Evolutionary conservation across 2,329 filamentous ascomycete genomes (phyloP).

Genomic region (Exophiala dermatitidis): DNA sequence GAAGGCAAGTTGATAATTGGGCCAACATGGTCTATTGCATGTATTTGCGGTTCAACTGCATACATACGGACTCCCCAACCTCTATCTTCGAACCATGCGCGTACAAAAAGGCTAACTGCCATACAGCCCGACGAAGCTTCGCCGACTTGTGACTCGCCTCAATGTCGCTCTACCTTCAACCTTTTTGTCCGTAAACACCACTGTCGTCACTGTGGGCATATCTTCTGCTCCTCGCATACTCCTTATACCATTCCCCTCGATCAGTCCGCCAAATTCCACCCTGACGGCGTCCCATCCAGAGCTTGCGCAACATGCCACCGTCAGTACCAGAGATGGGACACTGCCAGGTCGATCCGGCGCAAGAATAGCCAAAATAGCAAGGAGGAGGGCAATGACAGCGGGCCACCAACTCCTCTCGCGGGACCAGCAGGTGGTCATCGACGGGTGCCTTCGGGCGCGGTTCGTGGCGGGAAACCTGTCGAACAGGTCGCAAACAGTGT

Average conservation of each 20-base stretch:
- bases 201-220: constrained; percentile 59
- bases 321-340: constrained; percentile 53
- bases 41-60: not conserved
- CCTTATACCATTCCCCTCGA: constrained; percentile 53
- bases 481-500: constrained; percentile 49
- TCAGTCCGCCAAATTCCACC: constrained; percentile 58
- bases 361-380: constrained; percentile 43
- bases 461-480: constrained; percentile 29
- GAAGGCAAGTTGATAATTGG: constrained; percentile 47
- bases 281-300: constrained; percentile 48
- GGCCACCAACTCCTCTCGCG: constrained; percentile 20
- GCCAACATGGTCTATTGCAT: not conserved
- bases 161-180: constrained; percentile 53
- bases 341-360: constrained; percentile 40
- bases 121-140: constrained; percentile 52
- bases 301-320: constrained; percentile 56
- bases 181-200: constrained; percentile 59
- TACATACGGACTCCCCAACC: not conserved
- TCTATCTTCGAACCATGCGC: constrained; percentile 5
- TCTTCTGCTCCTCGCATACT: constrained; percentile 57
- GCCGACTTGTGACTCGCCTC: constrained; percentile 49
- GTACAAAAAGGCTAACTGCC: constrained; percentile 12
- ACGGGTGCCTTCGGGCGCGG: constrained; percentile 24
- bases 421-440: constrained; percentile 20
- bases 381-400: constrained; percentile 21